A percentile compares a stretch with the other conserved stretches of the same genome.
These are phyloP conservation scores for Colletotrichum shisoi DNA, from an alignment of 2,329 filamentous ascomycete genomes.

Conservation along the genomic window DNA sequence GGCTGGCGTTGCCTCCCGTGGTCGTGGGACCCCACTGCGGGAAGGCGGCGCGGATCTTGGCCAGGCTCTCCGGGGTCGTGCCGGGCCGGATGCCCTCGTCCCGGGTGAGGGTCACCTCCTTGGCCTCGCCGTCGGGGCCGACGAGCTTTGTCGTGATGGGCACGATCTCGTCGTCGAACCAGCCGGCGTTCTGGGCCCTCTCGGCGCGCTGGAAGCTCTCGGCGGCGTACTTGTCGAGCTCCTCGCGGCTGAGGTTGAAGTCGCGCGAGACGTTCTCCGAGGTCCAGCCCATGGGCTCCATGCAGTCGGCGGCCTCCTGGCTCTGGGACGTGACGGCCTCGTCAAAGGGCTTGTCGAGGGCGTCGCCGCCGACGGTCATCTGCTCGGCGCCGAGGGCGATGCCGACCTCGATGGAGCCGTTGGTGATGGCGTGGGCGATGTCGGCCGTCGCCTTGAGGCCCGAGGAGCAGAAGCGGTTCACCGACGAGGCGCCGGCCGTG, in stretches of 20 bases:
- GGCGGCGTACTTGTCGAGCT: conserved; percentile 84
- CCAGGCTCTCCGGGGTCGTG: conserved; percentile 82
- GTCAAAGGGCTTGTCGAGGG: conserved; percentile 76
- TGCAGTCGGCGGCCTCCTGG: conserved; percentile 83
- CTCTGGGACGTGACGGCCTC: conserved; percentile 73
- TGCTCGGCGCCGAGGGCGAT: conserved; percentile 87
- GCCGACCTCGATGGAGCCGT: conserved; percentile 84
- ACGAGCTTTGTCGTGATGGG: conserved; percentile 84
- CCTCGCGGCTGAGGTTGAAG: conserved; percentile 81
- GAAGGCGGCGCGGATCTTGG: conserved; percentile 90
- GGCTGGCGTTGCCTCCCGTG: conserved; percentile 92
- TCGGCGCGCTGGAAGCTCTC: conserved; percentile 91
- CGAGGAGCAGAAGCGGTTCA: conserved; percentile 98
- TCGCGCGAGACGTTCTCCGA: conserved; percentile 94
- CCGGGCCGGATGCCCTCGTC: conserved; percentile 93
- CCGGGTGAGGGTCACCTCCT: conserved; percentile 78
- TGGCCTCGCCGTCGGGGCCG: conserved; percentile 80
- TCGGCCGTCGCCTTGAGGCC: conserved; percentile 95
- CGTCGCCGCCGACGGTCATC: conserved; percentile 80
- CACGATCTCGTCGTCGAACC: conserved; percentile 92
- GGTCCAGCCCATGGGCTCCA: conserved; percentile 97
- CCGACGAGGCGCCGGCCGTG: conserved; percentile 79
- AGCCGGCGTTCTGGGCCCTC: conserved; percentile 86
- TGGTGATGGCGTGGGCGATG: conserved; percentile 85
- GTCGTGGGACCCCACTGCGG: conserved; percentile 85